Percentiles rank a stretch among this genome's conserved stretches.
Evolutionary conservation across 768 basidiomycete genomes (phyloP).

Genomic region (Hortiboletus flavorubellus): DNA sequence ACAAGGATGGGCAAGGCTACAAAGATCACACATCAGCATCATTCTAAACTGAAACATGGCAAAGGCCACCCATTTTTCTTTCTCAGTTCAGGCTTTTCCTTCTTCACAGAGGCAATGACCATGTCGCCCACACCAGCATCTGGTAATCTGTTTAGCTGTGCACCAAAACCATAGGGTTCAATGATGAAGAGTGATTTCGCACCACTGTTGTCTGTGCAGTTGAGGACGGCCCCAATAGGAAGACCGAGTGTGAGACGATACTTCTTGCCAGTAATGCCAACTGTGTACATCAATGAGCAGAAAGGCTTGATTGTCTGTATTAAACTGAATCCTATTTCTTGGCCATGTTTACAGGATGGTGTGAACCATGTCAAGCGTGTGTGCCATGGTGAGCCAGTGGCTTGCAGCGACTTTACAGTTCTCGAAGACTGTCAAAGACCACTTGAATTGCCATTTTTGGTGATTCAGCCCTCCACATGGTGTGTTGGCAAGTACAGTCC

Average conservation of each 20-base stretch:
- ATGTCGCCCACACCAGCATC: conserved; percentile 95
- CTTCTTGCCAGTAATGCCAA: conserved; percentile 84
- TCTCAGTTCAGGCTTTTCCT: conserved; percentile 81
- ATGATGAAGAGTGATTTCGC: conserved; percentile 95
- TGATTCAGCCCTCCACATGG: too few species aligned
- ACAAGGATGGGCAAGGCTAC: conserved; percentile 96
- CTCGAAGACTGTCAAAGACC: neutral
- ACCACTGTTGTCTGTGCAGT: conserved; percentile 44
- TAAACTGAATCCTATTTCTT: conserved; percentile 21
- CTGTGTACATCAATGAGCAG: conserved; percentile 25
- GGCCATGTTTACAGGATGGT: conserved; percentile 18
- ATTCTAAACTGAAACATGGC: too few species aligned
- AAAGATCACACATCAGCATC: conserved; percentile 7
- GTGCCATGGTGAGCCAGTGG: neutral
- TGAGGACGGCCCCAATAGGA: conserved; percentile 90
- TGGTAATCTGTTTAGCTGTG: conserved; percentile 95
- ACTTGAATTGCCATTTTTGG: too few species aligned
- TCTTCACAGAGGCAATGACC: conserved; percentile 97
- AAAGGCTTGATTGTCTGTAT: neutral
- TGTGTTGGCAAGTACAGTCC: too few species aligned
- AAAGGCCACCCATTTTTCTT: conserved; percentile 40
- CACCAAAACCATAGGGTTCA: conserved; percentile 93
- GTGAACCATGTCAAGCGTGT: conserved; percentile 4
- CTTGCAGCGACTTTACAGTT: too few species aligned
- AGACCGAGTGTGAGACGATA: conserved; percentile 95